These are phyloP conservation scores for Fusarium nodosum DNA, from an alignment of 2,329 filamentous ascomycete genomes.

Conservation along the genomic window DNA sequence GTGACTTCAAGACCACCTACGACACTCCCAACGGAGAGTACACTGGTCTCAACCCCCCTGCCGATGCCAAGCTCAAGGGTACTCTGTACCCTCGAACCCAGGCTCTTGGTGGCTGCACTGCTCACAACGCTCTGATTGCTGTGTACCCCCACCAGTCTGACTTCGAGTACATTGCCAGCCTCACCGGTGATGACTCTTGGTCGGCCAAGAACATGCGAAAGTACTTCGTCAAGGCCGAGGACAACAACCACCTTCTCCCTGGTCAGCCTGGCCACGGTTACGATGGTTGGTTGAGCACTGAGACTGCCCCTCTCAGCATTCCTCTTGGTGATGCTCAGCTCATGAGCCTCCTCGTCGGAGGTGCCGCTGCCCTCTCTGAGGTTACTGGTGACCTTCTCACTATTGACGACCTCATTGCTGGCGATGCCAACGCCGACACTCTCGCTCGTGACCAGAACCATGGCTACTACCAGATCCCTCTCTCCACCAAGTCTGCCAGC, in stretches of 20 bases:
- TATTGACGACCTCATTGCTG: slow-evolving; percentile 34
- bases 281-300: slow-evolving; percentile 42
- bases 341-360: slow-evolving; percentile 31
- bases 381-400: slow-evolving; percentile 31
- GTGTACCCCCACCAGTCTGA: slow-evolving; percentile 71
- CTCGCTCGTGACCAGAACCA: slow-evolving; percentile 29
- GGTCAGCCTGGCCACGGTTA: slow-evolving; percentile 39
- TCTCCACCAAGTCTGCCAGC: slow-evolving; percentile 63
- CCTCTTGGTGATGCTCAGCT: slow-evolving; percentile 36
- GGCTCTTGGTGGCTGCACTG: slow-evolving; percentile 65
- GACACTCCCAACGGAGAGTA: slow-evolving; percentile 66
- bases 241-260: slow-evolving; percentile 60
- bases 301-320: slow-evolving; percentile 39
- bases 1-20: slow-evolving; percentile 72
- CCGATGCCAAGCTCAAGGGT: slow-evolving; percentile 58
- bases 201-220: slow-evolving; percentile 69
- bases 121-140: slow-evolving; percentile 72
- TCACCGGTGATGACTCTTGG: slow-evolving; percentile 74
- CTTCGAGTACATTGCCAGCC: slow-evolving; percentile 67
- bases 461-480: slow-evolving; percentile 69
- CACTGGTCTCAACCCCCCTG: slow-evolving; percentile 59
- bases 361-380: slow-evolving; percentile 26
- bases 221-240: slow-evolving; percentile 70
- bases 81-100: slow-evolving; percentile 63
- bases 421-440: slow-evolving; percentile 42